These are phyloP conservation scores for Colletotrichum echinochloae DNA, from an alignment of 2,329 filamentous ascomycete species.

Conservation along the genomic window DNA sequence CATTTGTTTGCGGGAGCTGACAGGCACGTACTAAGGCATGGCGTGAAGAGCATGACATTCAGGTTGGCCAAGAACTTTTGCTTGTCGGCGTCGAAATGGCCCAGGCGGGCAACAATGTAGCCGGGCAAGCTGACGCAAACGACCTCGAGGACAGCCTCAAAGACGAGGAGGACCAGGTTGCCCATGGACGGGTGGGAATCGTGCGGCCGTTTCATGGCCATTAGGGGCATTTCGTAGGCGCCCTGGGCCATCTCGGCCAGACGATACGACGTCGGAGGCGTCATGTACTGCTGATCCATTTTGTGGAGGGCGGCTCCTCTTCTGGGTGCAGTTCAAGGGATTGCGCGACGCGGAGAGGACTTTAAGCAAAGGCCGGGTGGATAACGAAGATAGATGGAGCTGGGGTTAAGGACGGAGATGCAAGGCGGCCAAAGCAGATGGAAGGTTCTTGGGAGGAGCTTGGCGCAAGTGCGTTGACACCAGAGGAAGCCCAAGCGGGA, in stretches of 20 bases:
- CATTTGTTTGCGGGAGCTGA: neutral
- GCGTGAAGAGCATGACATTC: slow-evolving; percentile 96
- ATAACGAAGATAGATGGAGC: neutral
- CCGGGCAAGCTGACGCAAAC: slow-evolving; percentile 95
- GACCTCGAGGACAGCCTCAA: slow-evolving; percentile 94
- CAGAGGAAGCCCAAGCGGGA: slow-evolving; percentile 27
- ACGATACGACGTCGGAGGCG: slow-evolving; percentile 60
- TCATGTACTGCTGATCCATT: slow-evolving; percentile 48
- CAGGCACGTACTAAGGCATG: slow-evolving; percentile 82
- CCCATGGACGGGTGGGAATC: slow-evolving; percentile 73
- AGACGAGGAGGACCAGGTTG: slow-evolving; percentile 84
- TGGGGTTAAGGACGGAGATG: slow-evolving; percentile 6
- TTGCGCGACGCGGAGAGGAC: neutral
- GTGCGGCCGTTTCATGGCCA: slow-evolving; percentile 56
- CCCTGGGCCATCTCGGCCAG: slow-evolving; percentile 53
- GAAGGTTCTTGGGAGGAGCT: slow-evolving; percentile 28
- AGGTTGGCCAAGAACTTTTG: slow-evolving; percentile 98
- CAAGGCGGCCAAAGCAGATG: slow-evolving; percentile 15
- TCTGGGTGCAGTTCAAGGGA: neutral
- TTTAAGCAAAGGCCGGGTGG: neutral
- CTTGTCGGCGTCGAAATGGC: slow-evolving; percentile 94
- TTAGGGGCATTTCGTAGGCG: slow-evolving; percentile 57
- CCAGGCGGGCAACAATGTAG: slow-evolving; percentile 89
- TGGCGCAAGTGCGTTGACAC: slow-evolving; percentile 37
- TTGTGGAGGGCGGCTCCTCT: slow-evolving; percentile 42